Conservation (phyloP, 176 grass and related monocot species). For the Alloteropsis semialata region DNA sequence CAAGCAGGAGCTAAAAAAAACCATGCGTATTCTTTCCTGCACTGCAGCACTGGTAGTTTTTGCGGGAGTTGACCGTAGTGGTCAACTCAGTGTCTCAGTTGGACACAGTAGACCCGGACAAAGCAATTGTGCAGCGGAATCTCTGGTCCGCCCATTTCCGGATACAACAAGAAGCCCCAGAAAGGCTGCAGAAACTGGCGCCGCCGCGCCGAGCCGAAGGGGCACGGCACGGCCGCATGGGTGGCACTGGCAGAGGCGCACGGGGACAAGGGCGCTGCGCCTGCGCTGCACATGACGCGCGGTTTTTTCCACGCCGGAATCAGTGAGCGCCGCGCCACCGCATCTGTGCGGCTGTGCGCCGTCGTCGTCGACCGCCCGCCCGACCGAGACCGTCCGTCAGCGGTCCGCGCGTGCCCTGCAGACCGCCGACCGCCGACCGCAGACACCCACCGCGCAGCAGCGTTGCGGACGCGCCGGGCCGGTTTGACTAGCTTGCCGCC, state of each 20-base stretch:
- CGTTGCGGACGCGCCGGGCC: neutral
- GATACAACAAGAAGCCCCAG: neutral
- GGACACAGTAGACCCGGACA: neutral
- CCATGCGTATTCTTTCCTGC: neutral
- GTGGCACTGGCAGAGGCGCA: neutral
- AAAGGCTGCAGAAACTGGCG: slow-evolving; percentile 8
- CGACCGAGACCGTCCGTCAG: too few species aligned
- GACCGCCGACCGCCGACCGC: too few species aligned
- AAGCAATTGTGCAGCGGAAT: neutral
- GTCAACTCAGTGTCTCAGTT: neutral
- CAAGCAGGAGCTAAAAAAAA: neutral
- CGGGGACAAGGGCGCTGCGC: slow-evolving; percentile 15
- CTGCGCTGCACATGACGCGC: neutral
- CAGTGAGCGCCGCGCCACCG: neutral
- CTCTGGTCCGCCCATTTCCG: neutral
- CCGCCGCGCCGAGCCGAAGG: neutral
- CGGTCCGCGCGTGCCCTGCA: too few species aligned
- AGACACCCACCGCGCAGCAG: too few species aligned
- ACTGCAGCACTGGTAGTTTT: too few species aligned
- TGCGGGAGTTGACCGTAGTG: neutral
- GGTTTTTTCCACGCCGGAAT: neutral
- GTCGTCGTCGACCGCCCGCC: neutral
- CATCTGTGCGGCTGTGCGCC: neutral
- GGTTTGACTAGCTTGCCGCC: neutral
- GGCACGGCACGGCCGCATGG: neutral